A percentile compares a stretch with the other conserved stretches of the same genome.
Evolutionary conservation across 495 filamentous ascomycete species (phyloP).

Genomic region (Lophiostoma macrostomum): DNA sequence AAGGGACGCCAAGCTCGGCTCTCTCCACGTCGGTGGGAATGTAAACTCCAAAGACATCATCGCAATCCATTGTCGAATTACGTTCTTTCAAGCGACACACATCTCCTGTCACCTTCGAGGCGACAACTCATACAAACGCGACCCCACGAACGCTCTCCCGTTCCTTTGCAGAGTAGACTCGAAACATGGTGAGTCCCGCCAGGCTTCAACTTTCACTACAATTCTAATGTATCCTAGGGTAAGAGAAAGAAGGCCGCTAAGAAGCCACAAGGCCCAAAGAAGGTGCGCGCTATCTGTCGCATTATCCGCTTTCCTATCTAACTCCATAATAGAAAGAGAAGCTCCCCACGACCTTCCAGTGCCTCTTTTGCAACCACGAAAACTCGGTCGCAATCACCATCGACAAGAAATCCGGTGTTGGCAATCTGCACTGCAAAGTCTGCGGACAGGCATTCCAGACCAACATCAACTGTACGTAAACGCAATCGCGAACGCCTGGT

Average conservation of each 20-base stretch:
- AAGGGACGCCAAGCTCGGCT: neutral
- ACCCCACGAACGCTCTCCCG: no score
- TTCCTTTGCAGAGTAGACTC: no score
- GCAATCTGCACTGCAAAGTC: slow-evolving; percentile 80
- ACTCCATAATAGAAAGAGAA: slow-evolving; percentile 66
- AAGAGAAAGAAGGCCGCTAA: slow-evolving; percentile 95
- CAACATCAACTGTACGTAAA: slow-evolving; percentile 77
- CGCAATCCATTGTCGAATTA: no score
- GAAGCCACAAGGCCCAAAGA: slow-evolving; percentile 78
- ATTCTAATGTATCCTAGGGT: slow-evolving; percentile 46
- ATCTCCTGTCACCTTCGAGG: no score
- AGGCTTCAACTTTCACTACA: neutral
- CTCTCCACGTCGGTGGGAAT: no score
- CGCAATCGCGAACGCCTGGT: neutral
- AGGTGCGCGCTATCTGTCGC: slow-evolving; percentile 50
- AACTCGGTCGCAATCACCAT: slow-evolving; percentile 82
- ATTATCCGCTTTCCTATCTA: neutral
- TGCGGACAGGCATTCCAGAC: slow-evolving; percentile 93
- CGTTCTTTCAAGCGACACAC: no score
- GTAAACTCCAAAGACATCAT: no score
- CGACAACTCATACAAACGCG: no score
- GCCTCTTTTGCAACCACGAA: slow-evolving; percentile 97
- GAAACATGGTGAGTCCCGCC: slow-evolving; percentile 6
- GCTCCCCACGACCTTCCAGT: slow-evolving; percentile 85
- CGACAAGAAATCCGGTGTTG: slow-evolving; percentile 85